Conservation (phyloP, 345 rosid genomes). For the Brassica carinata region DNA sequence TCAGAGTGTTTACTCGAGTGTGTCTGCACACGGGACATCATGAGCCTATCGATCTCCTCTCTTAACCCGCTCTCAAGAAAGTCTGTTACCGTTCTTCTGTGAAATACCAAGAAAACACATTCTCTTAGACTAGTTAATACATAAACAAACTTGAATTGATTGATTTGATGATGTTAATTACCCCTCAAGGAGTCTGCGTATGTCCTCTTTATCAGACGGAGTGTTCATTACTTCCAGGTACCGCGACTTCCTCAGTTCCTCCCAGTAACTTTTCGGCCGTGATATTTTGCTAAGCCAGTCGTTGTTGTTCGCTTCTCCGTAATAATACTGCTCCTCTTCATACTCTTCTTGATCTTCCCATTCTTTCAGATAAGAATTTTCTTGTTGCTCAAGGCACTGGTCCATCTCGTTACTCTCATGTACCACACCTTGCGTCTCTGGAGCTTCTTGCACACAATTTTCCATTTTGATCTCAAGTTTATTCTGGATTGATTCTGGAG, state of each 20-base stretch:
- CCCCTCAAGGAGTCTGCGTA: neutral
- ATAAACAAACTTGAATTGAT: neutral
- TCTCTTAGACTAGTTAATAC: neutral
- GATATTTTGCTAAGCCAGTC: neutral
- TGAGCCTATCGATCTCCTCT: neutral
- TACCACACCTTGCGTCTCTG: neutral
- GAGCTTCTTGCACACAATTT: neutral
- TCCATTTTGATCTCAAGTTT: neutral
- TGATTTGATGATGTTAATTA: neutral
- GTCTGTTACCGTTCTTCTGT: neutral
- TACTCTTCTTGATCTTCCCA: neutral
- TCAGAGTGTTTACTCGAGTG: slow-evolving; percentile 43
- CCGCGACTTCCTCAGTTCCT: neutral
- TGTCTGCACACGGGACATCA: slow-evolving; percentile 9
- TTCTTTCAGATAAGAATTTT: slow-evolving; percentile 5
- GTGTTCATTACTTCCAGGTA: neutral
- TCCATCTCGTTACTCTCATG: slow-evolving; percentile 7
- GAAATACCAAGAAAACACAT: neutral
- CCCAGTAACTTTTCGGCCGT: neutral
- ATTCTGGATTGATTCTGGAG: neutral
- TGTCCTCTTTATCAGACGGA: neutral
- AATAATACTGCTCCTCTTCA: neutral
- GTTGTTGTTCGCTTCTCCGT: neutral
- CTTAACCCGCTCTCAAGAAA: neutral
- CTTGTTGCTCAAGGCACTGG: neutral